phyloP scores from a whole-genome alignment of 2,329 filamentous ascomycete genomes.

The Phaeosphaeriaceae sp. region DNA sequence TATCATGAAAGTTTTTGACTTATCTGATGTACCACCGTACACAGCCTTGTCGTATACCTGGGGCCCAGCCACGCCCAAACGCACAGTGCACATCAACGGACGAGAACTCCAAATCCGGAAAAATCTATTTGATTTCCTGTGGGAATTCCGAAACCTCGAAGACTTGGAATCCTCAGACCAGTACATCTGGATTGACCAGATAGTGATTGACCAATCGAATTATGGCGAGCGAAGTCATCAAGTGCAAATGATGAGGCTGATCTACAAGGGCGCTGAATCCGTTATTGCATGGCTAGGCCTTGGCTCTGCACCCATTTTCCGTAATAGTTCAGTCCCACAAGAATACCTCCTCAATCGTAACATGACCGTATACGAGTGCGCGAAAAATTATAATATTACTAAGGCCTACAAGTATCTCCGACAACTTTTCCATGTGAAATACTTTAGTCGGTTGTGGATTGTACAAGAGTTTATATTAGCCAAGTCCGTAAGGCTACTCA shows the following conservation, averaged over 20 bases:
- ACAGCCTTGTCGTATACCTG: too few species aligned
- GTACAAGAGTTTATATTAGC: not conserved
- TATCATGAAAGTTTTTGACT: too few species aligned
- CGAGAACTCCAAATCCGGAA: not conserved
- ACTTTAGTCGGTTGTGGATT: not conserved
- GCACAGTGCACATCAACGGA: too few species aligned
- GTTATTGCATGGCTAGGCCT: not conserved
- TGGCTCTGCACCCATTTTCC: too few species aligned
- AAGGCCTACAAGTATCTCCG: too few species aligned
- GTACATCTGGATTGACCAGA: not conserved
- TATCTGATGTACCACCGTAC: too few species aligned
- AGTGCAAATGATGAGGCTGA: not conserved
- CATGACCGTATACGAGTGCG: too few species aligned
- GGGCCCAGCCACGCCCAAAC: too few species aligned
- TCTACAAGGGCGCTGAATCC: not conserved
- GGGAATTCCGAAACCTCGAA: not conserved
- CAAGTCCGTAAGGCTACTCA: not conserved
- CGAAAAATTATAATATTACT: too few species aligned
- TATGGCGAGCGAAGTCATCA: not conserved
- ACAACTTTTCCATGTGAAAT: not conserved
- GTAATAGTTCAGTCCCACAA: too few species aligned
- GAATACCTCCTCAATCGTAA: too few species aligned
- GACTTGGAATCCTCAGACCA: not conserved
- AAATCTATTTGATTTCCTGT: not conserved
- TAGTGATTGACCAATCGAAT: not conserved